Evolutionary conservation across 169 alveolate genomes (phyloP), one percentile per base, ranked within the genome.

Genomic region (Cryptosporidium meleagridis): DNA sequence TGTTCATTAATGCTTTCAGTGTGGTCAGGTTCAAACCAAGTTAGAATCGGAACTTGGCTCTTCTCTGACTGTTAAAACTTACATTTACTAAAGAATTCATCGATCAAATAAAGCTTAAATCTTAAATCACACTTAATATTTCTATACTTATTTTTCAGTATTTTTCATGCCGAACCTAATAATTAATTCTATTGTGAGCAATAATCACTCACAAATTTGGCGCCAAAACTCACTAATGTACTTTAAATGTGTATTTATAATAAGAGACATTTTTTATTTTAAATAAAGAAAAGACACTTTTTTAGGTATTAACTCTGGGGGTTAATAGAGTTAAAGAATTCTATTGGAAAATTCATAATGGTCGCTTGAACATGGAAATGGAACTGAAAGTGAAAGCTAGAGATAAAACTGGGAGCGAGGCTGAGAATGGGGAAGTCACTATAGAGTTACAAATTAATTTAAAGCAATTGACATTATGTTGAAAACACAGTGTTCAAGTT

Each of bases 11-110:
- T 23, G 9, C 37, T 41, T 37, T 33, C 73, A 31, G n/a, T n/a
- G 16, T 16, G 9, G 39, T 35, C 6, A n/a, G 12, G 6, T 61
- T 23, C 35, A 21, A 69, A 44, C 35, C 53, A 69, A 6, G 31
- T 39, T 41, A 69, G 39, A 70, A 23, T 23, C 65, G 31, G 14
- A 5, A 16, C 35, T 26, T 21, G 35, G 26, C 67, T 37, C 37
- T 8, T 55, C 39, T 18, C 7, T 16, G 37, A 1, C 14, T 41
- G 3, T 12, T 18, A 26, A 26, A 55, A 73, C 86, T 73, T 73
- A 73, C 86, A 73, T 73, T 73, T 58, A 73, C 1, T 58, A 73
- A 59, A 6, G 86, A 73, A 73, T 45, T 73, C 86, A 73, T 73
- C 37, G 10, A 10, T 33, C 21, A 65, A n/a, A 65, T 16, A 65